Percentiles rank a stretch among this genome's conserved stretches.
Evolutionary conservation across 2,329 filamentous ascomycete species (phyloP).

Genomic region (Geoglossum cookeanum): DNA sequence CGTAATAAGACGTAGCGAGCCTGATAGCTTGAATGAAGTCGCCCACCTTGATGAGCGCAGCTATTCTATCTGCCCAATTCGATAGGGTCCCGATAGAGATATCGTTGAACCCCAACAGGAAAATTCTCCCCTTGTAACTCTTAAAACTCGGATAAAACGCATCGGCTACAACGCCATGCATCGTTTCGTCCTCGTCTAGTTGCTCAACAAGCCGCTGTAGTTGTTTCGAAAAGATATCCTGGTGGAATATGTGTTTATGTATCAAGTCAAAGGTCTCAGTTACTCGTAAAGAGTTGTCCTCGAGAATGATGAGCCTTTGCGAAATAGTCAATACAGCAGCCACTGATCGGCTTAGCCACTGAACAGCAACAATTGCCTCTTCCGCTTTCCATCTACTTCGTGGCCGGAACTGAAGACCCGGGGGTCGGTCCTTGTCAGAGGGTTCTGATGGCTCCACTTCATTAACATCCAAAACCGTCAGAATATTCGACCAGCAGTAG

Average conservation of each 20-base stretch:
- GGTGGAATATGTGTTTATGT: slow-evolving; percentile 80
- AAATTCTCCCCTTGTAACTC: slow-evolving; percentile 82
- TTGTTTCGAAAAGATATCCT: slow-evolving; percentile 76
- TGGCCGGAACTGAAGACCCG: slow-evolving; percentile 59
- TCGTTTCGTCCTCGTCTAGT: slow-evolving; percentile 63
- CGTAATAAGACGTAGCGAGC: slow-evolving; percentile 81
- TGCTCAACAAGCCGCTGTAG: slow-evolving; percentile 72
- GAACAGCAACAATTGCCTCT: slow-evolving; percentile 86
- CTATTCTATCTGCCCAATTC: slow-evolving; percentile 88
- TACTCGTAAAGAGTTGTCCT: slow-evolving; percentile 73
- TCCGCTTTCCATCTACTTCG: slow-evolving; percentile 84
- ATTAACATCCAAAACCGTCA: slow-evolving; percentile 80
- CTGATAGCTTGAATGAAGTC: slow-evolving; percentile 85
- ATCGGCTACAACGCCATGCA: slow-evolving; percentile 93
- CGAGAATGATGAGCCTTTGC: slow-evolving; percentile 77
- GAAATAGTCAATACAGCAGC: slow-evolving; percentile 84
- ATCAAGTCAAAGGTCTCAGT: slow-evolving; percentile 89
- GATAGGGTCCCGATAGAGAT: slow-evolving; percentile 78
- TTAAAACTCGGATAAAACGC: slow-evolving; percentile 97
- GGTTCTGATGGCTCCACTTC: slow-evolving; percentile 38
- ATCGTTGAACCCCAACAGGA: slow-evolving; percentile 85
- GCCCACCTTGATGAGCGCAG: slow-evolving; percentile 91
- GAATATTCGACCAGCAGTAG: slow-evolving; percentile 97
- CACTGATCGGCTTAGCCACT: slow-evolving; percentile 91
- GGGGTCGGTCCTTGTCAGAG: slow-evolving; percentile 56